Evolutionary conservation across 2,329 filamentous ascomycete genomes (phyloP).

Genomic region (Colletotrichum incanum): DNA sequence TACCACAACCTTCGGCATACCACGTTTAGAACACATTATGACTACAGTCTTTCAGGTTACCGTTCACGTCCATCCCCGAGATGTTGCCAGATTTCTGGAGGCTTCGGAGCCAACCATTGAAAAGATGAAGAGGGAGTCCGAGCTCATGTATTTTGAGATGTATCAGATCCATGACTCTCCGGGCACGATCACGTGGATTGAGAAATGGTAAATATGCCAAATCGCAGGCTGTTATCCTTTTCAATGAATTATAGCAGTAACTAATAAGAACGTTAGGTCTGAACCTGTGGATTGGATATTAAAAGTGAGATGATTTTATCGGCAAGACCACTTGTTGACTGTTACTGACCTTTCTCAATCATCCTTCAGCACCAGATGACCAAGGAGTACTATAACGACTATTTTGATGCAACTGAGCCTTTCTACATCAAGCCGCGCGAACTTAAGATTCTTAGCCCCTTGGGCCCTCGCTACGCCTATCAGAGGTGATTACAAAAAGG

Average conservation of each 20-base stretch:
- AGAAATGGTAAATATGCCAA: conserved; percentile 26
- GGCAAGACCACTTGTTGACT: fast-evolving
- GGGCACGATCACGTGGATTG: conserved; percentile 40
- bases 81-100: conserved; percentile 31
- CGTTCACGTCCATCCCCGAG: conserved; percentile 31
- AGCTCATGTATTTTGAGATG: conserved; percentile 39
- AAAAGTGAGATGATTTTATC: conserved; percentile 11
- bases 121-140: conserved; percentile 33
- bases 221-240: fast-evolving
- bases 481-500: conserved; percentile 11
- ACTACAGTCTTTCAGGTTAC: conserved; percentile 40
- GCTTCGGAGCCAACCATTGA: conserved; percentile 35
- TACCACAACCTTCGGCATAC: neutral
- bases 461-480: conserved; percentile 32
- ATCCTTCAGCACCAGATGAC: conserved; percentile 36
- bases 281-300: conserved; percentile 39
- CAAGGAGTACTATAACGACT: conserved; percentile 36
- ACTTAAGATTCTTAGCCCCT: conserved; percentile 29
- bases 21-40: conserved; percentile 2
- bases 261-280: conserved; percentile 9
- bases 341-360: fast-evolving
- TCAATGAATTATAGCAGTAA: fast-evolving
- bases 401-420: conserved; percentile 38
- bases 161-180: conserved; percentile 38
- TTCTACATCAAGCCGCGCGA: conserved; percentile 33